Base-by-base conservation (phyloP, 1,284 basidiomycete species). In the Ceratobasidium sp. region DNA sequence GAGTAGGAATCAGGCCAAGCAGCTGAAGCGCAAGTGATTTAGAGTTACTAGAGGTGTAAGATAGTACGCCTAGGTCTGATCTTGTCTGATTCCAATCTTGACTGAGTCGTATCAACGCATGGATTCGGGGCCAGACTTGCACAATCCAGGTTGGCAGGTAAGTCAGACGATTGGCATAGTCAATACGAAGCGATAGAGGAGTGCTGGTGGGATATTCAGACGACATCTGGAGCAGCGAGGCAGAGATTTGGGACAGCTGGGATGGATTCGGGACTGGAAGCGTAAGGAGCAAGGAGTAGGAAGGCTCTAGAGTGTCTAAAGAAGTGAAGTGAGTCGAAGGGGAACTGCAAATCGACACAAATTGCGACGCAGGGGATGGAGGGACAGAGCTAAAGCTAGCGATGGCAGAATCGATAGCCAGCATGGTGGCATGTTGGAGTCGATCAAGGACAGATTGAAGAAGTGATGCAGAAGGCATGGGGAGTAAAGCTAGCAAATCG, bases 241-340 rank as follows among this genome's bases (percentile, higher is more conserved):
- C 29, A 44, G 36, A 44, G 47, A 62, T 62, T 4, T 44, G 36
- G 5, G 59, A 22, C 8, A 62, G 59, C 22, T 56, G 53, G 14
- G 24, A 56, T 11, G 53, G 53, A 56, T 56, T 56, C 11, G 53
- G 53, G 53, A 56, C 53, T 19, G 53, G 53, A 17, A 56, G 53
- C 53, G 53, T 31, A 56, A 56, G 53, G 27, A 56, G 9, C 19
- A 17, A 17, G 33, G 53, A 17, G 27, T 56, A 56, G 27, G 53
- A 56, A 7, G 29, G 24, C 5, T 56, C 53, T 31, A 56, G n/a
- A 56, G 53, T n/a, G 27, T 31, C 53, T n/a, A 56, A 29, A 56
- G 53, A 56, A 2, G 53, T 56, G 27, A 56, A 56, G 1, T 29
- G 29, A 56, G 14, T n/a, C 19, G 53, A 31, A 31, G 27, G 2